Percentiles rank a stretch among this genome's conserved stretches.
Conservation (phyloP, 148 eudicot genomes). For the Talinum fruticosum region DNA sequence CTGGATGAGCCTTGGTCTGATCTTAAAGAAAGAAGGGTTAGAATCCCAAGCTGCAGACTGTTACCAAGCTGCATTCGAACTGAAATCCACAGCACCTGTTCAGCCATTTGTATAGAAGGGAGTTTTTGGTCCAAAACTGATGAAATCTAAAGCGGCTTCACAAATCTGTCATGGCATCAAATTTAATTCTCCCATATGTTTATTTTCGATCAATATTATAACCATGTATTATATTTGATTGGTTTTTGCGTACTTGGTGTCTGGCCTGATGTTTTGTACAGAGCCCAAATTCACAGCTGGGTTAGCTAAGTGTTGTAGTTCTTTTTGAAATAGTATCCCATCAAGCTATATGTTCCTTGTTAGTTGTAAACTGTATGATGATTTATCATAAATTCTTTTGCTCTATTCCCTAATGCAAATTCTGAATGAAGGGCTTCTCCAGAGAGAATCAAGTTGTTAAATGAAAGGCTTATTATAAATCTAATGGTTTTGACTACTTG, state of each 20-base stretch:
- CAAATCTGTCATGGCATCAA: background rate
- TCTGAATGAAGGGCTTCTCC: too few species aligned
- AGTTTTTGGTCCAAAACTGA: background rate
- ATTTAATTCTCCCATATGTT: background rate
- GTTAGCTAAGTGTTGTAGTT: constrained; percentile 15
- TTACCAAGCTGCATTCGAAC: constrained; percentile 91
- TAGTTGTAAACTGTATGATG: constrained; percentile 5
- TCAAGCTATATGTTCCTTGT: constrained; percentile 7
- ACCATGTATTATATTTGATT: constrained; percentile 4
- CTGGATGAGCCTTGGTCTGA: constrained; percentile 73
- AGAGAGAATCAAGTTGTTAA: background rate
- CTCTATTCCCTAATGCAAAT: background rate
- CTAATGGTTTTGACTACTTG: too few species aligned
- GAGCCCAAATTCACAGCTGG: constrained; percentile 1
- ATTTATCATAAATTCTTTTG: background rate
- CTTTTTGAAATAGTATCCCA: background rate
- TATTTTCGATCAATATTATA: background rate
- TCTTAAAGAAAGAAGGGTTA: constrained; percentile 72
- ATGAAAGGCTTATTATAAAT: background rate
- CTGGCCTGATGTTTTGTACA: constrained; percentile 15
- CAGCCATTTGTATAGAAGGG: constrained; percentile 26
- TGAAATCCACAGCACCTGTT: constrained; percentile 73
- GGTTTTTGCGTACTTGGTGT: background rate
- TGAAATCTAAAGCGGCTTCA: background rate
- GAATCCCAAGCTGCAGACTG: constrained; percentile 73